Evolutionary conservation across 495 filamentous ascomycete genomes (phyloP).

Genomic region (Choiromyces venosus): DNA sequence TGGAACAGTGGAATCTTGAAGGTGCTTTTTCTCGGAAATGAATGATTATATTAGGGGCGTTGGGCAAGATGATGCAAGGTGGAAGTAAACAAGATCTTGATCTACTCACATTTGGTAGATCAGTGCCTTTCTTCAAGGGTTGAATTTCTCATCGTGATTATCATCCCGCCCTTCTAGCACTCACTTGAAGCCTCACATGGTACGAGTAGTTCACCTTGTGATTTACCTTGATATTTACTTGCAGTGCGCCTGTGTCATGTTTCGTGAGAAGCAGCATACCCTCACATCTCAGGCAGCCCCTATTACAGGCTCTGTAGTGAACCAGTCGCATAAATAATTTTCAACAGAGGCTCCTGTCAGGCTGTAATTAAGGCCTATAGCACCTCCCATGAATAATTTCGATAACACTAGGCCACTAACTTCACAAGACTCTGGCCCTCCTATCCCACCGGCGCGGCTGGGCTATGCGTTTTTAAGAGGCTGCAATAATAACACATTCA

Average conservation of each 20-base stretch:
- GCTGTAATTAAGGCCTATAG: background rate
- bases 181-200: no score
- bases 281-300: background rate
- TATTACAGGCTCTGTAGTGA: background rate
- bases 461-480: background rate
- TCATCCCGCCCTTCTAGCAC: background rate
- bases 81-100: background rate
- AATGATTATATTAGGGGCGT: background rate
- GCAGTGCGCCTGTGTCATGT: background rate
- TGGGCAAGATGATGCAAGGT: background rate
- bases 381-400: background rate
- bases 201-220: background rate
- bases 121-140: background rate
- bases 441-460: background rate
- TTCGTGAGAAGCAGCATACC: background rate
- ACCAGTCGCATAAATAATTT: background rate
- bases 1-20: background rate
- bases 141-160: background rate
- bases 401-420: background rate
- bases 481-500: background rate
- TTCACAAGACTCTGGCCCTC: background rate
- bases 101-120: background rate
- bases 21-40: background rate
- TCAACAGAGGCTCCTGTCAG: background rate
- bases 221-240: background rate